Evolutionary conservation across 495 filamentous ascomycete species (phyloP), one percentile per base, ranked within the genome.

Genomic region (Aspergillus leporis): DNA sequence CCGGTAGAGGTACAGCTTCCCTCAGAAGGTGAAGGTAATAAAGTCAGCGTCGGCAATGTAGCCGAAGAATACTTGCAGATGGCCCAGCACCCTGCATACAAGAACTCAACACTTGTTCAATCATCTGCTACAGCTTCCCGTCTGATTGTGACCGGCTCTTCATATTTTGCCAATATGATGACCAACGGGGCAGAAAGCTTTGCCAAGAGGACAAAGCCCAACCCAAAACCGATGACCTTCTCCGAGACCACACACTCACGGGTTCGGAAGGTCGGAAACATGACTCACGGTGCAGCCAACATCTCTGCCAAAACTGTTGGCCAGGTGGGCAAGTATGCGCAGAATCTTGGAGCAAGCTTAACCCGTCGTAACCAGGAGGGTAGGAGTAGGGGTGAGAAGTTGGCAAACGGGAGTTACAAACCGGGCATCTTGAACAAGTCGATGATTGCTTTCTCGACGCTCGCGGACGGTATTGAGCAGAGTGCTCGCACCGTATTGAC

Each of bases 401-500:
- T 54, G 0, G 51, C 85, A 13, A 82, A 84, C 25, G 64, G 81
- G 18, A 75, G 78, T 14, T 92, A 91, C 71, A 96, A 96, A 71
- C 93, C 94, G 0, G 93, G 94, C 7, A 74, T 98, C 25, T 69
- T 98, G 59, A 98, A 98, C 72, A 98, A 97, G 75, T 90, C 85
- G 36, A 77, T 98, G 78, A 97, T 98, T 73, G 94, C 94, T 0
- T 98, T 98, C 70, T 87, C 86, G n/a, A 98, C 94, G 0, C 82
- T 98, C 46, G 90, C 91, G 32, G 94, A 98, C 69, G 93, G 93
- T 34, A 88, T 98, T 51, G 92, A 95, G 64, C 84, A 96, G 62
- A 87, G 89, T 14, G 89, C 90, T 0, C 85, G 85, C 34, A 88
- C 84, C 58, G 77, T 98, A 47, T 76, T 98, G 16, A 81, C 80